Conservation (phyloP, 2,329 filamentous ascomycete species). For the Talaromyces piceae region DNA sequence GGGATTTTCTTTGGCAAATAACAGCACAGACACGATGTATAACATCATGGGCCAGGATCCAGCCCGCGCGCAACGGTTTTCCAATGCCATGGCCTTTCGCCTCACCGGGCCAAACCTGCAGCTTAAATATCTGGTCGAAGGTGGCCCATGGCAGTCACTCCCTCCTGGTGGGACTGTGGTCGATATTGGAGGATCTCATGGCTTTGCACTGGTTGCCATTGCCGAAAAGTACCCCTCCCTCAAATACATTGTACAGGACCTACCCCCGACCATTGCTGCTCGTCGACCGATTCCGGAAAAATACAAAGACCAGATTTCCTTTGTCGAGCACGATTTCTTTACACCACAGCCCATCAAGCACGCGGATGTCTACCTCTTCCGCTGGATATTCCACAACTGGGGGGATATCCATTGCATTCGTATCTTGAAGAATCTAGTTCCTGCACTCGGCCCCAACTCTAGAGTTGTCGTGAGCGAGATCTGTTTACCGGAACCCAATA, state of each 20-base stretch:
- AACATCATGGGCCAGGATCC: conserved; percentile 1
- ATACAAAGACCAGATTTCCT: conserved; percentile 11
- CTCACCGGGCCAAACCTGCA: background rate
- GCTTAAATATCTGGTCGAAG: conserved; percentile 2
- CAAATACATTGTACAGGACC: conserved; percentile 48
- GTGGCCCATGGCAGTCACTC: background rate
- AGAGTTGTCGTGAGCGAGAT: conserved; percentile 19
- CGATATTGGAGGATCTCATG: conserved; percentile 46
- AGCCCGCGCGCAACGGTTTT: conserved; percentile 6
- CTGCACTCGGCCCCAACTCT: conserved; percentile 13
- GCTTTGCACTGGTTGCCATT: conserved; percentile 49
- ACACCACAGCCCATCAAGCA: conserved; percentile 14
- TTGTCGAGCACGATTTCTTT: conserved; percentile 21
- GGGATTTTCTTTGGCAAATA: conserved; percentile 7
- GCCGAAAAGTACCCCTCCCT: conserved; percentile 45
- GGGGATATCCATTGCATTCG: conserved; percentile 15
- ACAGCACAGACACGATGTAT: conserved; percentile 1
- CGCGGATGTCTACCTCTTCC: conserved; percentile 19
- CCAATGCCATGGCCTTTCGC: conserved; percentile 7
- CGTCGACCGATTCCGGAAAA: background rate
- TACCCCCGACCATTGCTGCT: conserved; percentile 28
- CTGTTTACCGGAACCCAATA: conserved; percentile 16
- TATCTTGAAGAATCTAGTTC: conserved; percentile 17
- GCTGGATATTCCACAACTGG: conserved; percentile 20
- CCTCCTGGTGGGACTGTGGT: background rate